Conservation (phyloP, 352 stramenopile species). For the Plasmopara muralis region DNA sequence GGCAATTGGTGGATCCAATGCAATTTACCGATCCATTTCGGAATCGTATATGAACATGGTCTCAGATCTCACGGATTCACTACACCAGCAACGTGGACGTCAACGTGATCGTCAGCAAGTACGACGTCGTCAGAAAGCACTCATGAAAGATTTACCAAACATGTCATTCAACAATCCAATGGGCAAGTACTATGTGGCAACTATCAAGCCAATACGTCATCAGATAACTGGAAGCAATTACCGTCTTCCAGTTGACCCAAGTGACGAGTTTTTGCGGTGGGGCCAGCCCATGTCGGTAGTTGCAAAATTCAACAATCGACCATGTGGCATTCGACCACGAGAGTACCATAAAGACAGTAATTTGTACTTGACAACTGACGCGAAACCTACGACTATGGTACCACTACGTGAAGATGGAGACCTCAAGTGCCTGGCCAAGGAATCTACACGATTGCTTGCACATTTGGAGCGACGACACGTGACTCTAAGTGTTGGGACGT, state of each 20-base stretch:
- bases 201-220: conserved; percentile 35
- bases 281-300: conserved; percentile 56
- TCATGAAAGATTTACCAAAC: conserved; percentile 69
- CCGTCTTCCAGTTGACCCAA: conserved; percentile 19
- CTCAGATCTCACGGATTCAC: conserved; percentile 30
- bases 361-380: conserved; percentile 64
- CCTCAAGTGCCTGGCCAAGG: conserved; percentile 60
- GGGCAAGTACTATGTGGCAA: conserved; percentile 59
- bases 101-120: conserved; percentile 46
- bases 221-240: conserved; percentile 26
- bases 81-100: conserved; percentile 36
- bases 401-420: conserved; percentile 59
- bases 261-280: conserved; percentile 48
- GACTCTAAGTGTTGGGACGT: conserved; percentile 52
- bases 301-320: conserved; percentile 42
- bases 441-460: conserved; percentile 56
- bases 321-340: conserved; percentile 54
- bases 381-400: conserved; percentile 50
- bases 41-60: conserved; percentile 39
- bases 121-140: conserved; percentile 35
- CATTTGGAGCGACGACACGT: conserved; percentile 56
- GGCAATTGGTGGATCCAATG: conserved; percentile 15
- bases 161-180: conserved; percentile 58
- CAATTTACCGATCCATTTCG: conserved; percentile 37
- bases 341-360: conserved; percentile 78